Base-by-base conservation (phyloP, 192 early-diverging fungal genomes). In the Coemansia sp. region DNA sequence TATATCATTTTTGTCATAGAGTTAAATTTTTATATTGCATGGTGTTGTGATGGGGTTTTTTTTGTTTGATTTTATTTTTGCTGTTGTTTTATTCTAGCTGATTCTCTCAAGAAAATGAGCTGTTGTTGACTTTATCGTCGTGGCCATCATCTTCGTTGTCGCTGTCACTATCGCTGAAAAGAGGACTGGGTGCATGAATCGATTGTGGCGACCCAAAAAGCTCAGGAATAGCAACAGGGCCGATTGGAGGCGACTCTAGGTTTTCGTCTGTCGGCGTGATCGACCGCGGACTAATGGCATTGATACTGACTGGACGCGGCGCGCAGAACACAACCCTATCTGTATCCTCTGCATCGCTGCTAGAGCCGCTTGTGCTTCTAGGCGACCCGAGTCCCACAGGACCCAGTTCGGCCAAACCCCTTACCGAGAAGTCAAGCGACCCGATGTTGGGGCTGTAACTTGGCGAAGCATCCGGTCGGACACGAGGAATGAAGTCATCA, bases 281-380 rank as follows among this genome's bases (percentile, higher is more conserved):
- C 20, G 18, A 18, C 7, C 50, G 50, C 7, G 50, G 7, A 25
- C 50, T 25, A 8, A 8, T 25, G 20, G 18, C 18, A 20, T 52
- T 18, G 20, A 52, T 18, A 7, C 10, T 25, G 20, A 52, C 7
- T 3, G 50, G 50, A 17, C 16, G 55, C 55, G 31, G 14, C 14
- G 31, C 30, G 32, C 32, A 52, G 18, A 4, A 52, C 14, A 52
- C 50, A 20, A 18, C 25, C 14, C 50, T 49, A 17, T 20, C 48
- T 5, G 48, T 22, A 54, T 64, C 61, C 11, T 56, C 74, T 0
- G 54, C 30, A 36, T 70, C 66, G 61, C 64, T 76, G 12, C 48
- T 48, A 29, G n/a, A 14, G 33, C 18, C 22, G 50, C 7, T 25
- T 20, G 50, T 20, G 50, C 50, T 52, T 18, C 20, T 25, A 18